These are phyloP conservation scores for Pseudoturritis turrita DNA, from an alignment of 345 rosid genomes.

Conservation along the genomic window DNA sequence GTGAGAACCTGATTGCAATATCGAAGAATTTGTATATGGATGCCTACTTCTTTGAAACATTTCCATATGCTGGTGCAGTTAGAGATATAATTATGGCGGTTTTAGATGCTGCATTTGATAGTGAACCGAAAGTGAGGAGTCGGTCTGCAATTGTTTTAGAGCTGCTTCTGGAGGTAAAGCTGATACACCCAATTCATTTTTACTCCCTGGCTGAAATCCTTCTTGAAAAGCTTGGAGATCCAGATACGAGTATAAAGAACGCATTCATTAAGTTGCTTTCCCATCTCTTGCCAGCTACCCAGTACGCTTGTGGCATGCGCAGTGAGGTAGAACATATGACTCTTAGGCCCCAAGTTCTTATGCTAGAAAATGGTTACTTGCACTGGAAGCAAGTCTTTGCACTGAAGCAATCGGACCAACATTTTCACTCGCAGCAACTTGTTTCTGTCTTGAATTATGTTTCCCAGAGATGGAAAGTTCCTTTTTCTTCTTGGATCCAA, in stretches of 20 bases:
- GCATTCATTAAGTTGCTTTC: slow-evolving; percentile 64
- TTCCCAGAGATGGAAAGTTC: slow-evolving; percentile 86
- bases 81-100: slow-evolving; percentile 50
- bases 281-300: slow-evolving; percentile 55
- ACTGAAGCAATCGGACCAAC: slow-evolving; percentile 65
- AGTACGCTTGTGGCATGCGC: slow-evolving; percentile 52
- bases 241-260: slow-evolving; percentile 52
- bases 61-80: slow-evolving; percentile 36
- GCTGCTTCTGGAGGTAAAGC: slow-evolving; percentile 64
- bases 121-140: slow-evolving; percentile 74
- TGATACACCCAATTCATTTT: slow-evolving; percentile 55
- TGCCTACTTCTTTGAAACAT: slow-evolving; percentile 42
- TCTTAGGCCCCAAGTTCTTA: slow-evolving; percentile 40
- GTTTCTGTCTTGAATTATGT: slow-evolving; percentile 87
- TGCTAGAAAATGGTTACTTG: slow-evolving; percentile 45
- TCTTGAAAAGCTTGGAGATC: slow-evolving; percentile 82
- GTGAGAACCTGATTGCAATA: slow-evolving; percentile 51
- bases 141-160: slow-evolving; percentile 61
- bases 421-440: slow-evolving; percentile 83
- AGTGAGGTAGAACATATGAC: slow-evolving; percentile 38
- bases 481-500: slow-evolving; percentile 83
- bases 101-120: slow-evolving; percentile 74
- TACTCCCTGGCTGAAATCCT: slow-evolving; percentile 53
- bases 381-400: slow-evolving; percentile 88
- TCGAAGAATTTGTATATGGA: slow-evolving; percentile 35